Percentiles rank a stretch among this genome's conserved stretches.
These are phyloP conservation scores for Colletotrichum cuscutae DNA, from an alignment of 2,329 filamentous ascomycete species.

Conservation along the genomic window DNA sequence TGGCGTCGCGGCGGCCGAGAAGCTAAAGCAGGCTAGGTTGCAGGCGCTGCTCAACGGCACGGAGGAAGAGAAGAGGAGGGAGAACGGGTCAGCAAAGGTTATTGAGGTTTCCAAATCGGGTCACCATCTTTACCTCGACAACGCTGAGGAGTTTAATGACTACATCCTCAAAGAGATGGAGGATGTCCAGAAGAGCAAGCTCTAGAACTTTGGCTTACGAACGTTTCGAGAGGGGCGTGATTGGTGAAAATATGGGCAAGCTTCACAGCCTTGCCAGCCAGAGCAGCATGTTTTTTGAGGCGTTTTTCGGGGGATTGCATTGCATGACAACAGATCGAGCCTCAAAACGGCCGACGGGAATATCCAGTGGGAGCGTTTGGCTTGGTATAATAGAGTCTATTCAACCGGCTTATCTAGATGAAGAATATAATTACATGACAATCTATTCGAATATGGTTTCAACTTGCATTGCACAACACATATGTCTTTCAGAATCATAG, in stretches of 20 bases:
- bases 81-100: conserved; percentile 86
- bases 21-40: conserved; percentile 74
- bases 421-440: not conserved
- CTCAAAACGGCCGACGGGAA: conserved; percentile 25
- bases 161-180: conserved; percentile 64
- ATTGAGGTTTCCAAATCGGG: conserved; percentile 74
- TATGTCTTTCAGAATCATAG: not conserved
- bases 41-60: conserved; percentile 70
- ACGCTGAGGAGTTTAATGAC: conserved; percentile 67
- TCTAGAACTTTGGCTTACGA: not conserved
- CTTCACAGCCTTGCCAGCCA: not conserved
- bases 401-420: conserved; percentile 9
- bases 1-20: conserved; percentile 82
- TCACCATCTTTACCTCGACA: conserved; percentile 70
- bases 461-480: not conserved
- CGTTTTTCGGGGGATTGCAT: conserved; percentile 18
- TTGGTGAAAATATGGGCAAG: not conserved
- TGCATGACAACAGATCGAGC: conserved; percentile 32
- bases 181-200: conserved; percentile 48
- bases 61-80: conserved; percentile 73
- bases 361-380: conserved; percentile 34
- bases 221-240: not conserved
- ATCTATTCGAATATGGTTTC: not conserved
- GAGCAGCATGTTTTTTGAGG: not conserved
- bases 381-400: conserved; percentile 20